Evolutionary conservation across 1,139 yeast genomes (phyloP).

Genomic region (Pichia sp.): DNA sequence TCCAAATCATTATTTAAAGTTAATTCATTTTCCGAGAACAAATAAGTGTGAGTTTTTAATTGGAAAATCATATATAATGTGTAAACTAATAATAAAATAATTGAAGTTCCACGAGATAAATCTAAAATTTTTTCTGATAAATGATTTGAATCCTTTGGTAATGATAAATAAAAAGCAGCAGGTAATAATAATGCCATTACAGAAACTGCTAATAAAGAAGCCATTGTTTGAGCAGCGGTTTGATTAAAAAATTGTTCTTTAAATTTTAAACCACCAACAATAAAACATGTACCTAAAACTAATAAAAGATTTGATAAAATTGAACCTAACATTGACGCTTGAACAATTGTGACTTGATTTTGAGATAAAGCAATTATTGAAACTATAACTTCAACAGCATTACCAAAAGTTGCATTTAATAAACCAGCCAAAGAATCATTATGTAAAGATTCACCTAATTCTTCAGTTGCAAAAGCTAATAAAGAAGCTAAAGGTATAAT

Average conservation of each 20-base stretch:
- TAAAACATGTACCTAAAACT: slow-evolving; percentile 92
- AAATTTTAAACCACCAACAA: slow-evolving; percentile 86
- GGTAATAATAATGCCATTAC: slow-evolving; percentile 86
- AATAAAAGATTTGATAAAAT: slow-evolving; percentile 79
- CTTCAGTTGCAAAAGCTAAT: slow-evolving; percentile 89
- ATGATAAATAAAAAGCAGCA: slow-evolving; percentile 89
- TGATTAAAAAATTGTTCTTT: slow-evolving; percentile 86
- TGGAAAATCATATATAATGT: slow-evolving; percentile 78
- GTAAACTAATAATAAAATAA: slow-evolving; percentile 73
- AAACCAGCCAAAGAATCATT: slow-evolving; percentile 90
- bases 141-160: slow-evolving; percentile 42
- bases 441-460: slow-evolving; percentile 67
- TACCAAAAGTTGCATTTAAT: slow-evolving; percentile 93
- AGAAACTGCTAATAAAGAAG: slow-evolving; percentile 85
- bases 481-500: slow-evolving; percentile 90
- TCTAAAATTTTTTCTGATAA: slow-evolving; percentile 52
- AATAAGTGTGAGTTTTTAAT: slow-evolving; percentile 70
- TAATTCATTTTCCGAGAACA: slow-evolving; percentile 63
- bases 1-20: slow-evolving; percentile 91
- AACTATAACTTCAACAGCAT: slow-evolving; percentile 89
- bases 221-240: slow-evolving; percentile 97
- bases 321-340: slow-evolving; percentile 95
- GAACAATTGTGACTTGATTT: slow-evolving; percentile 88
- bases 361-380: slow-evolving; percentile 81
- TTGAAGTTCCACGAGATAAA: slow-evolving; percentile 80